Base-by-base conservation (phyloP, 108 stramenopile genomes). In the Nitzschia palea region DNA sequence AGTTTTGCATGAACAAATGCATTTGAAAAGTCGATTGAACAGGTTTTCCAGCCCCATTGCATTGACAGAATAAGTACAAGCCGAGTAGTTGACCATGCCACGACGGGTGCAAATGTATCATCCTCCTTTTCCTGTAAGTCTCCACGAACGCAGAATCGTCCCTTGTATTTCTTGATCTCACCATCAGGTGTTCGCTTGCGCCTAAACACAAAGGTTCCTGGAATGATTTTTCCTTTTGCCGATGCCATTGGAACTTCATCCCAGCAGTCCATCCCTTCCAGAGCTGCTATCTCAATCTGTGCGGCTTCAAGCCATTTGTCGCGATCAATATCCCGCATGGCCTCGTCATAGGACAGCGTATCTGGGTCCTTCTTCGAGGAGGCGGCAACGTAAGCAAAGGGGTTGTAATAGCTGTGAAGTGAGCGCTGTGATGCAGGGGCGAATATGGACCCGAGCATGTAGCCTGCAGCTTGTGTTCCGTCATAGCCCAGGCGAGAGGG, bases 1-100 rank as follows among this genome's bases (percentile, higher is more conserved):
- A 82, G 28, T 1, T 45, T 18, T 3, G 83, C 78, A 33, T 82
- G 80, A 0, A 86, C 65, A 57, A 88, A 88, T 0, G 82, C 85
- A 25, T 42, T 42, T 9, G 67, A 60, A 34, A 71, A 80, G 54
- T 87, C 81, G 8, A 78, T 59, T n/a, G 75, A 76, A 15, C 42
- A 36, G 1, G 76, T 80, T 20, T 52, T 65, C 29, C 80, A 45
- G 0, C 54, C 68, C 22, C 75, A 44, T 17, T 68, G 26, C 1
- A 65, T 33, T 14, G 62, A 55, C 28, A 78, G 43, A 9, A 62
- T 34, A 15, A 83, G 37, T 8, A 40, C 8, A 8, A 40, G 37
- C 8, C 37, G 37, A 14, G 14, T 14, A 20, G 32, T 77, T 1
- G 61, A 47, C 69, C 69, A 70, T 1, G 18, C 9, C 3, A 45